Evolutionary conservation across 2,329 filamentous ascomycete species (phyloP), one percentile per base, ranked within the genome.

Genomic region (Decorospora gaudefroyi): DNA sequence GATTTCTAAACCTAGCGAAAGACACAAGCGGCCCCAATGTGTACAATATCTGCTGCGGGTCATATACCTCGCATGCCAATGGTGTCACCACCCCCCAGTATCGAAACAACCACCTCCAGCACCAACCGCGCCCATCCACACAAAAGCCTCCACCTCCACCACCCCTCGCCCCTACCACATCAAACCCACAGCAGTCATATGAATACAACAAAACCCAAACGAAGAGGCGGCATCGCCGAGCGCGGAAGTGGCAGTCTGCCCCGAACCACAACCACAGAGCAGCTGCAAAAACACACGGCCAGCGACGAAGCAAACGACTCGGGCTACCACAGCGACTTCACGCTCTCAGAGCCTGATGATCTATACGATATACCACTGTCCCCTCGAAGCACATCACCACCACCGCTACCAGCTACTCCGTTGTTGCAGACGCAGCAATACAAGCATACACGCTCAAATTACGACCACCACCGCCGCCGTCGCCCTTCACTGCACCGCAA

Each of bases 171-270:
- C 42, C 58, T 1, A 59, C 61, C 15, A 11, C 55, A 17, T 57
- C 53, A 6, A 35, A 6, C 3, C 41, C 50, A 17, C 55, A 55
- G 29, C 29, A 42, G 5, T 62, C 55, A 40, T 35, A 51, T 23
- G 44, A 58, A 17, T 60, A 57, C 37, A 54, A 53, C 13, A 51
- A 53, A 4, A 51, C 51, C 10, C 30, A 52, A 47, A 21, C 46
- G 61, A 42, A 55, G 61, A 51, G 60, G 56, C 19, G 62, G 59
- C 13, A 42, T 64, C 30, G 59, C 61, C n/a, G 61, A 53, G n/a
- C 57, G 55, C 16, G 58, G 59, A 10, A 31, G 38, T 19, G 56
- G 57, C 13, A 61, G 39, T n/a, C n/a, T n/a, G n/a, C n/a, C n/a
- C 16, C 29, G 27, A 31, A 46, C 28, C 19, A 49, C 17, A 42